Conservation (phyloP, 345 rosid genomes). For the Arabis alpina region DNA sequence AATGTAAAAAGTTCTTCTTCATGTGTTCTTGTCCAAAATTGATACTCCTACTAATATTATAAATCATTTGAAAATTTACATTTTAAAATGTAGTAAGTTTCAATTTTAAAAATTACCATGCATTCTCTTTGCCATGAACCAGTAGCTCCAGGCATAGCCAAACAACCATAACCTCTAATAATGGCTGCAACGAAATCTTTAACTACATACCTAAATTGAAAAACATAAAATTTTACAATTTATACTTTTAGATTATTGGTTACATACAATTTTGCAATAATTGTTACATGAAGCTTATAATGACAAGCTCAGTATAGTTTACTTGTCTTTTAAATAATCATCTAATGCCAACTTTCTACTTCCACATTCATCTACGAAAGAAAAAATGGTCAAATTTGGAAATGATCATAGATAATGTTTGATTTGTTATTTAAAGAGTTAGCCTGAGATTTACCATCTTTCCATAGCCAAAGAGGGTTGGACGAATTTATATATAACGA, state of each 20-base stretch:
- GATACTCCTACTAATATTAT: no score
- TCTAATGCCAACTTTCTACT: constrained; percentile 92
- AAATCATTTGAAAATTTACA: no score
- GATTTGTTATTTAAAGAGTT: neutral
- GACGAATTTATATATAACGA: constrained; percentile 76
- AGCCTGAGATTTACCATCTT: no score
- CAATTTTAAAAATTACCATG: no score
- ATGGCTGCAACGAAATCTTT: constrained; percentile 8
- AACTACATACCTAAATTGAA: constrained; percentile 46
- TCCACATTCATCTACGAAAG: constrained; percentile 62
- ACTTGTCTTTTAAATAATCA: constrained; percentile 77
- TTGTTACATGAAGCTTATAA: neutral
- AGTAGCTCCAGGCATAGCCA: no score
- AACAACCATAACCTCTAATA: no score
- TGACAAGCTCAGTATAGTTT: neutral
- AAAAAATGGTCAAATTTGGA: neutral
- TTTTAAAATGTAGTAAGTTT: no score
- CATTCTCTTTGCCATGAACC: no score
- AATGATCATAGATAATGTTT: neutral
- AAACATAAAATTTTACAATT: neutral
- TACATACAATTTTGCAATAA: neutral
- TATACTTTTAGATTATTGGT: neutral
- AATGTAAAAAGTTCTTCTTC: no score
- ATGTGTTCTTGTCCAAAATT: no score
- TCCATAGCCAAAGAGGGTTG: neutral